Evolutionary conservation across 306 rosid genomes (phyloP).

Genomic region (Quercus variabilis): DNA sequence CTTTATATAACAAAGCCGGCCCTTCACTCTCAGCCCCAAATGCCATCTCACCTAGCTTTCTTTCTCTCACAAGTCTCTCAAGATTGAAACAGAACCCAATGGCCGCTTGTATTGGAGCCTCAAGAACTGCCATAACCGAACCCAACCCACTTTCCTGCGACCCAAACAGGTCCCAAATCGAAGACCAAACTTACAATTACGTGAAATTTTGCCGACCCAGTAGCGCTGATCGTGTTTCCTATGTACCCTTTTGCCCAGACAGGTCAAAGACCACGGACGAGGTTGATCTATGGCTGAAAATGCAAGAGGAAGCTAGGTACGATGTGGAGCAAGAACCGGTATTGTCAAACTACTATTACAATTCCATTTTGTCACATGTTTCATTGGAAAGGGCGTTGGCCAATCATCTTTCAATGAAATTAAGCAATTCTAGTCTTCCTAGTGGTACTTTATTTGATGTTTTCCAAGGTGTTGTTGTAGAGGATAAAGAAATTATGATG

Average conservation of each 20-base stretch:
- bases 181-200: constrained; percentile 8
- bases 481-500: constrained; percentile 32
- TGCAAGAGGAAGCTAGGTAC: constrained; percentile 57
- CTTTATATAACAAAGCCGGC: constrained; percentile 24
- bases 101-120: constrained; percentile 53
- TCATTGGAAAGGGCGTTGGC: constrained; percentile 58
- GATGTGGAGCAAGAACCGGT: constrained; percentile 66
- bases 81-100: constrained; percentile 17
- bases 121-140: constrained; percentile 5
- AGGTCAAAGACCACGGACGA: constrained; percentile 18
- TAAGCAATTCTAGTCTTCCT: constrained; percentile 51
- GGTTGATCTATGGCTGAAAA: constrained; percentile 54
- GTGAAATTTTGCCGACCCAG: constrained; percentile 31
- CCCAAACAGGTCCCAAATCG: constrained; percentile 30
- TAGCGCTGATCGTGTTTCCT: constrained; percentile 35
- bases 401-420: constrained; percentile 51
- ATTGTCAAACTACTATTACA: constrained; percentile 43
- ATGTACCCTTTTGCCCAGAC: constrained; percentile 27
- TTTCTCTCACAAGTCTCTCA: constrained; percentile 9
- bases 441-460: constrained; percentile 41
- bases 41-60: constrained; percentile 1
- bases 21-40: constrained; percentile 17
- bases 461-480: constrained; percentile 38
- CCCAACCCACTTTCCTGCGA: constrained; percentile 42
- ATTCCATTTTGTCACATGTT: constrained; percentile 48